These are phyloP conservation scores for Domatiomyces catenatus DNA, from an alignment of 2,329 filamentous ascomycete genomes.

Conservation along the genomic window DNA sequence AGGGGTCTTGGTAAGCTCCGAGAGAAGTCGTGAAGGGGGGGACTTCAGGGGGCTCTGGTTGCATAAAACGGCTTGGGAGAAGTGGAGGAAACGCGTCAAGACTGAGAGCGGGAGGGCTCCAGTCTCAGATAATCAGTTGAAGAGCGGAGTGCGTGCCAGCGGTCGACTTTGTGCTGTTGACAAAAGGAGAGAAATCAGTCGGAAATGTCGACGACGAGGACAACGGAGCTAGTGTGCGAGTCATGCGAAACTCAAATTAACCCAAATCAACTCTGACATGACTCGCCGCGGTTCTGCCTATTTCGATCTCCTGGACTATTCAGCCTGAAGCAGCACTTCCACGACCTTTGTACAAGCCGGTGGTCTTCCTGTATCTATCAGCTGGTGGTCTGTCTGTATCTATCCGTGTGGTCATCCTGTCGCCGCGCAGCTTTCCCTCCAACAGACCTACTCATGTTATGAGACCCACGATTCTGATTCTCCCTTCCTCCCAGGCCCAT, in stretches of 20 bases:
- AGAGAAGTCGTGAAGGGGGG: conserved; percentile 30
- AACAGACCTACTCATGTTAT: neutral
- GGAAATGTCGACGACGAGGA: neutral
- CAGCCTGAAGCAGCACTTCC: neutral
- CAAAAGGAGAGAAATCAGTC: neutral
- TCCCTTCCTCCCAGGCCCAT: neutral
- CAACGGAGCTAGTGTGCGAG: neutral
- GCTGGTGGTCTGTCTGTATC: neutral
- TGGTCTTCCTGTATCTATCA: neutral
- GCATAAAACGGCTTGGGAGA: conserved; percentile 44
- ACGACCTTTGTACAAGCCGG: neutral
- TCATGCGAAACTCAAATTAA: neutral
- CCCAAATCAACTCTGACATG: neutral
- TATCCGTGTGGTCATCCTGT: neutral
- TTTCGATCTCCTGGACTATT: neutral
- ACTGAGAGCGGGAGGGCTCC: conserved; percentile 43
- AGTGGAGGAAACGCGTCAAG: conserved; percentile 23
- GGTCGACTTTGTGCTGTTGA: neutral
- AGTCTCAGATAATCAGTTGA: conserved; percentile 25
- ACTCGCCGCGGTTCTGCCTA: neutral
- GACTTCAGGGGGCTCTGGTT: conserved; percentile 41
- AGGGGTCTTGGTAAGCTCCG: conserved; percentile 21
- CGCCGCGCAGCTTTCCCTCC: neutral
- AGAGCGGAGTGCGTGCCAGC: conserved; percentile 1
- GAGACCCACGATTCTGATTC: conserved; percentile 13